Evolutionary conservation across 1,284 basidiomycete species (phyloP), one percentile per base, ranked within the genome.

Genomic region (Porodaedalea pini): DNA sequence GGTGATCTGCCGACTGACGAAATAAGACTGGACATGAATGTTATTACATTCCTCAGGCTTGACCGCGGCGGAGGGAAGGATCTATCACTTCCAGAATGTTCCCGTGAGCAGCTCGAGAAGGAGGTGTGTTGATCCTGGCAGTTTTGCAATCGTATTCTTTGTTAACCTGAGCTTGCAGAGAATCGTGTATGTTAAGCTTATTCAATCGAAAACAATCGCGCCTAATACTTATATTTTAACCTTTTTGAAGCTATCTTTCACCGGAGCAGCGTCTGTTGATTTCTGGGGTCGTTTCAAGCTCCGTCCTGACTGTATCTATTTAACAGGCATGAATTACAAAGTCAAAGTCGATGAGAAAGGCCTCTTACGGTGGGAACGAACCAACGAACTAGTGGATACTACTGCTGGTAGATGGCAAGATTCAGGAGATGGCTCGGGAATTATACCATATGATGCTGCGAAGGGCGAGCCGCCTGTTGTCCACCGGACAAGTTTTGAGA

Each of bases 61-160:
- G 88, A 92, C 64, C 68, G 77, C 51, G 89, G 89, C 0, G 79
- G 71, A 0, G 90, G 88, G 2, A 87, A 85, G 64, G 68, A 81
- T 21, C 65, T 91, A 6, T 82, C 82, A 6, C 69, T 90, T 19
- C 76, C 78, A 21, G 82, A 87, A 63, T 87, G 88, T 63, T 76
- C 87, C 0, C 73, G 89, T 21, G 79, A 85, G 45, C 78, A 81
- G 55, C 74, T 92, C 25, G 88, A 91, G 61, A 80, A 75, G 64
- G 88, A 91, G 73, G 82, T 77, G 58, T 55, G 69, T 62, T 15
- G 53, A 32, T 51, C 8, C 43, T 43, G n/a, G n/a, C 25, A 25
- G n/a, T 29, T 4, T 29, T 53, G 23, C 23, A 19, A 27, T 17
- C n/a, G 39, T 44, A 19, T 47, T 23, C 1, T 19, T 23, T 25